These are phyloP conservation scores for Tolypocladium tundrense DNA, from an alignment of 2,329 filamentous ascomycete species.

Conservation along the genomic window DNA sequence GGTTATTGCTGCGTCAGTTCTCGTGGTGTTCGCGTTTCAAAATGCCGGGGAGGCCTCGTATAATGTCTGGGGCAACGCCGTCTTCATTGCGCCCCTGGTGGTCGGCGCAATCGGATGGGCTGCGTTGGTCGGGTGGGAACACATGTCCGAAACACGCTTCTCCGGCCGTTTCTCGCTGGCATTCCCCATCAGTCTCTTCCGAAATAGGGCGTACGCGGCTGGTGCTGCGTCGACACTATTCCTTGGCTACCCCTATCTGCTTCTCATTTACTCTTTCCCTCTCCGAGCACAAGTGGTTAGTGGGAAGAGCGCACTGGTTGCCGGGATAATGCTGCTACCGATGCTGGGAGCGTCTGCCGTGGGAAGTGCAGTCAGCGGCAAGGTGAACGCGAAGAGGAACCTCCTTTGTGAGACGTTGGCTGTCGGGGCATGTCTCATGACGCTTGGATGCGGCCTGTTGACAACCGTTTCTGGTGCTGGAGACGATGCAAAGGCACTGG, in stretches of 20 bases:
- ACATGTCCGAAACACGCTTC: slow-evolving; percentile 13
- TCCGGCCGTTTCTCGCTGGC: slow-evolving; percentile 23
- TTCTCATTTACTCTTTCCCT: slow-evolving; percentile 39
- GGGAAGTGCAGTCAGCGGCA: slow-evolving; percentile 31
- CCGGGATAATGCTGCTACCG: slow-evolving; percentile 42
- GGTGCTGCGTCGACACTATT: slow-evolving; percentile 34
- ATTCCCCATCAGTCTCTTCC: slow-evolving; percentile 37
- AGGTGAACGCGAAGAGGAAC: slow-evolving; percentile 30
- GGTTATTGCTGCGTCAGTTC: slow-evolving; percentile 39
- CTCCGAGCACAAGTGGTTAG: slow-evolving; percentile 40
- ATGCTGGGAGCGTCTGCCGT: slow-evolving; percentile 39
- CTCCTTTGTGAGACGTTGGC: slow-evolving; percentile 32
- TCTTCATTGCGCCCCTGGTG: slow-evolving; percentile 20
- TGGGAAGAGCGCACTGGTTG: slow-evolving; percentile 30
- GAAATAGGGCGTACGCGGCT: slow-evolving; percentile 33
- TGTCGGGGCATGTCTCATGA: slow-evolving; percentile 29
- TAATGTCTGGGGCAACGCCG: slow-evolving; percentile 30
- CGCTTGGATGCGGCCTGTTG: slow-evolving; percentile 36
- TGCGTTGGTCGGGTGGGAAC: slow-evolving; percentile 18
- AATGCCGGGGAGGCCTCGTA: slow-evolving; percentile 27
- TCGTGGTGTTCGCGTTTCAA: slow-evolving; percentile 50
- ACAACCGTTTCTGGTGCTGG: slow-evolving; percentile 20
- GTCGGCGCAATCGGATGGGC: slow-evolving; percentile 17
- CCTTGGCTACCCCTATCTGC: slow-evolving; percentile 38
- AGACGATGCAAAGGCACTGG: slow-evolving; percentile 34